Evolutionary conservation across 2,329 filamentous ascomycete species (phyloP).

Genomic region (Pseudogymnoascus sp.): DNA sequence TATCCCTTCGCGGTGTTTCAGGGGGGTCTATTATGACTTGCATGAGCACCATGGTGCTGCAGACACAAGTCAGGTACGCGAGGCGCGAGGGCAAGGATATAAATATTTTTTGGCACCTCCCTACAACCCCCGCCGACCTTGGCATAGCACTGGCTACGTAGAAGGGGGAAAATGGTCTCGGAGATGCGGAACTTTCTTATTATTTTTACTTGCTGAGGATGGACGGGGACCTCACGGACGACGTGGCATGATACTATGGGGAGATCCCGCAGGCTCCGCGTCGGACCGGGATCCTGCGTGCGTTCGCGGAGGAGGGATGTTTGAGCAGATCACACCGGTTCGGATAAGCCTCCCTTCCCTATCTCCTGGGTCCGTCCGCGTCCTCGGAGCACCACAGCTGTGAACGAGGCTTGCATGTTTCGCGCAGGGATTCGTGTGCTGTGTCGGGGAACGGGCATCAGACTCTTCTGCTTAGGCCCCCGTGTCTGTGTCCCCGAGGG

Average conservation of each 20-base stretch:
- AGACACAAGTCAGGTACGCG: slow-evolving; percentile 4
- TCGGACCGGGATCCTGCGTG: neutral
- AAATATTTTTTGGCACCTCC: neutral
- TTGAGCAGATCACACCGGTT: neutral
- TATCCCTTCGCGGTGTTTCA: neutral
- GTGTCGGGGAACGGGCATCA: neutral
- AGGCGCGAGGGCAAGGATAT: neutral
- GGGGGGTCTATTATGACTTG: neutral
- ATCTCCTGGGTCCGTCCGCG: slow-evolving; percentile 4
- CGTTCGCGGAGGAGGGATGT: neutral
- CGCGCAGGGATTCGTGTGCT: neutral
- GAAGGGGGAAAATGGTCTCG: neutral
- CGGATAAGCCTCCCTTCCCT: neutral
- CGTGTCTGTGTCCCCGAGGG: neutral
- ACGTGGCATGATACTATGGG: neutral
- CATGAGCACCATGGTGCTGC: neutral
- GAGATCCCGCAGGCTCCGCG: neutral
- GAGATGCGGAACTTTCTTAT: neutral
- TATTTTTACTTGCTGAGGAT: neutral
- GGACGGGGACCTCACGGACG: too few species aligned
- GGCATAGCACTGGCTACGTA: neutral
- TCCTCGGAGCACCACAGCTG: neutral
- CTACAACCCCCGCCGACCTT: neutral
- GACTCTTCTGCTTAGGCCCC: neutral
- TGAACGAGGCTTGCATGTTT: slow-evolving; percentile 5